Conservation (phyloP, 805 yeast species). For the Ogataea trehalophila region DNA sequence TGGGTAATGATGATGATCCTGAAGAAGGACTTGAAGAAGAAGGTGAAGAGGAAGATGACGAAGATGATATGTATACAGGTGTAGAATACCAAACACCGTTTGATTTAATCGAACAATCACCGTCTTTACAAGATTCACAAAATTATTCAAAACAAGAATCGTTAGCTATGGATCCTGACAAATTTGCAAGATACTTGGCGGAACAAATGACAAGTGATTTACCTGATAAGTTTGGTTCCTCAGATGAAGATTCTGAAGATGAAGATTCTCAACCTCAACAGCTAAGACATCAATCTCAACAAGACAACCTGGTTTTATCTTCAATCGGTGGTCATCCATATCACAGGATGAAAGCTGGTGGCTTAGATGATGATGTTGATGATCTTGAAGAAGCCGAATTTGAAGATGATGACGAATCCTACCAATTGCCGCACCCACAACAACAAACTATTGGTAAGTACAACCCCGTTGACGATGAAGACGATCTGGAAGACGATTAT, state of each 20-base stretch:
- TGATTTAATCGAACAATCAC: too few species aligned
- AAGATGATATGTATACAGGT: conserved; percentile 2
- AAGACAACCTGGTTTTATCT: conserved; percentile 16
- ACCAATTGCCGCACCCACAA: background rate
- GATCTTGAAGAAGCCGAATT: conserved; percentile 35
- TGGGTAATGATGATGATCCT: conserved; percentile 53
- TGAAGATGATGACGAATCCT: conserved; percentile 55
- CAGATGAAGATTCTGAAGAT: conserved; percentile 56
- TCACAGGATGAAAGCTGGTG: conserved; percentile 29
- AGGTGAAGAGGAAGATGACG: conserved; percentile 21
- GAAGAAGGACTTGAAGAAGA: conserved; percentile 16
- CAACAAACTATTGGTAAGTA: background rate
- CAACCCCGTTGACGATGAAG: conserved; percentile 39
- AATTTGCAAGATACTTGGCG: conserved; percentile 69
- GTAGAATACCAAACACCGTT: conserved; percentile 6
- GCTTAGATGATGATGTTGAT: conserved; percentile 52
- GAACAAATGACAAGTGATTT: conserved; percentile 60
- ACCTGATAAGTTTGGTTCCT: conserved; percentile 44
- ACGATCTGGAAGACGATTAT: conserved; percentile 71
- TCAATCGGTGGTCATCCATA: conserved; percentile 33
- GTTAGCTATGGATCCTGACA: conserved; percentile 36
- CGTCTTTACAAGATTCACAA: too few species aligned
- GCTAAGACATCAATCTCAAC: conserved; percentile 1
- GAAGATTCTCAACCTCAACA: conserved; percentile 28
- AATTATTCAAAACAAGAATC: conserved; percentile 10